Conservation (phyloP, 192 early-diverging fungal genomes). For the Podila horticola region DNA sequence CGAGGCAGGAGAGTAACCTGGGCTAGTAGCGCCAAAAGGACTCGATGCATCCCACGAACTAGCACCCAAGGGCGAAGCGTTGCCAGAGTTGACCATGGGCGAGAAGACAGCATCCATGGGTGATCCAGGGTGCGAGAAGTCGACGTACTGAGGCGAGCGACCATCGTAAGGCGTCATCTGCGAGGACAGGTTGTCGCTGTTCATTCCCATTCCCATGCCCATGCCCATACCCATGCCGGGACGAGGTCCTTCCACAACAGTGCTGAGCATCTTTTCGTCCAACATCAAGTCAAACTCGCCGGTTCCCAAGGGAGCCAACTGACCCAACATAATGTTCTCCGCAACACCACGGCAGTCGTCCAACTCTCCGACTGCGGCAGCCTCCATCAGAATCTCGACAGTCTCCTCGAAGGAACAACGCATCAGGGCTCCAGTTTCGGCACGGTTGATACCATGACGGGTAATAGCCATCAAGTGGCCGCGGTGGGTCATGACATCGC, state of each 20-base stretch:
- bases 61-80: slow-evolving; percentile 62
- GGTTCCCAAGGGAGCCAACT: slow-evolving; percentile 95
- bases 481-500: slow-evolving; percentile 96
- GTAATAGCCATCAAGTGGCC: slow-evolving; percentile 97
- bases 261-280: slow-evolving; percentile 90
- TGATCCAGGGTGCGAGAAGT: slow-evolving; percentile 70
- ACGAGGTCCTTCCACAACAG: slow-evolving; percentile 68
- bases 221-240: slow-evolving; percentile 57
- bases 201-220: slow-evolving; percentile 66
- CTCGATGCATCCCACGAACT: slow-evolving; percentile 45
- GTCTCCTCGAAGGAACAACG: slow-evolving; percentile 99
- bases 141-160: slow-evolving; percentile 69
- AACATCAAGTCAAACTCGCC: slow-evolving; percentile 94
- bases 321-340: slow-evolving; percentile 97
- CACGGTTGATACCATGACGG: slow-evolving; percentile 97
- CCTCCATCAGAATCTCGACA: slow-evolving; percentile 97
- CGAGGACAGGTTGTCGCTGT: slow-evolving; percentile 71
- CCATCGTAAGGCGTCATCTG: slow-evolving; percentile 85
- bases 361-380: slow-evolving; percentile 88
- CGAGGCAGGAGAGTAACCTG: slow-evolving; percentile 56
- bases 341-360: slow-evolving; percentile 98
- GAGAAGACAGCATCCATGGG: slow-evolving; percentile 87
- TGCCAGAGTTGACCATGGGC: slow-evolving; percentile 83
- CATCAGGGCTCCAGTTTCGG: slow-evolving; percentile 94
- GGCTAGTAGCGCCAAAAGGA: slow-evolving; percentile 51